Evolutionary conservation across 306 rosid species (phyloP).

Genomic region (Rubus idaeus): DNA sequence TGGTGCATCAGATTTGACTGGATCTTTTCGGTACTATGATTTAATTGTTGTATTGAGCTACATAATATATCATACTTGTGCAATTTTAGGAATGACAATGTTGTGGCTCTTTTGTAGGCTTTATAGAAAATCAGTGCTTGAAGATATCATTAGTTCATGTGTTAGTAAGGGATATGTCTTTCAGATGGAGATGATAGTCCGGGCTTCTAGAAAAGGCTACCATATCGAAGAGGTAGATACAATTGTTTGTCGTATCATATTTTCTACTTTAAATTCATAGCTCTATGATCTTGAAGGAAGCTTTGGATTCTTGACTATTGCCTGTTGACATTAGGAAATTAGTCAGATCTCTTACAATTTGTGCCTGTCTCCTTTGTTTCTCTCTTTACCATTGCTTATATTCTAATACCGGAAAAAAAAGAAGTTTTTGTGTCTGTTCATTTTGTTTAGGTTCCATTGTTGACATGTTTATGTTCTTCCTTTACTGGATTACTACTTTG

Average conservation of each 20-base stretch:
- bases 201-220: constrained; percentile 91
- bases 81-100: constrained; percentile 23
- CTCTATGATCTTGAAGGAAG: neutral
- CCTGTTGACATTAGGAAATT: no score
- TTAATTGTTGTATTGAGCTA: constrained; percentile 24
- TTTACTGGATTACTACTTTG: no score
- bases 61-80: constrained; percentile 22
- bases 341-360: no score
- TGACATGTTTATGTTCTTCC: no score
- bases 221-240: constrained; percentile 92
- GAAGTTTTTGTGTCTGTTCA: no score
- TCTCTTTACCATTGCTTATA: no score
- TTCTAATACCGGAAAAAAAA: no score
- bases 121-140: constrained; percentile 79
- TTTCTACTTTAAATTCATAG: constrained; percentile 17
- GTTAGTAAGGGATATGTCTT: constrained; percentile 97
- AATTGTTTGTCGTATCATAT: neutral
- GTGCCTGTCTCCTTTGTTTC: no score
- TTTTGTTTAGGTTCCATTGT: no score
- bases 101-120: constrained; percentile 53
- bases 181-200: constrained; percentile 99
- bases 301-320: neutral
- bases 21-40: constrained; percentile 73
- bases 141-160: constrained; percentile 85
- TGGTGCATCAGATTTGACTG: constrained; percentile 96